These are phyloP conservation scores for Suhomyces kilbournensis DNA, from an alignment of 805 yeast genomes.

Conservation along the genomic window DNA sequence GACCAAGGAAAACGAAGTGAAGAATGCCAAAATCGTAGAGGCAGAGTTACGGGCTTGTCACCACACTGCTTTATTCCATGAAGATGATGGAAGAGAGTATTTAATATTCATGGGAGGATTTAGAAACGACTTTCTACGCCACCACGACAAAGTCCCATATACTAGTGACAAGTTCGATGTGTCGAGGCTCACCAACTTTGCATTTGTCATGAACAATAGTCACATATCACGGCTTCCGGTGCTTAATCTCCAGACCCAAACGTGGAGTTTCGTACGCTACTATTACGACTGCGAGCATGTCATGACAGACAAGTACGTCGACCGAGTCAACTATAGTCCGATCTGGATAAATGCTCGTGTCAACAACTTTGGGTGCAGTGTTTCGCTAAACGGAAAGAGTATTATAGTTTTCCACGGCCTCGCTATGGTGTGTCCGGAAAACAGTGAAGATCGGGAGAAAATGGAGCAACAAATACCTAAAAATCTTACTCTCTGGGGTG, in stretches of 20 bases:
- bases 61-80: conserved; percentile 34
- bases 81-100: conserved; percentile 31
- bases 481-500: conserved; percentile 31
- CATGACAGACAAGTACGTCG: conserved; percentile 20
- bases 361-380: conserved; percentile 28
- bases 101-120: conserved; percentile 41
- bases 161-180: conserved; percentile 34
- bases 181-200: conserved; percentile 28
- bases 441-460: conserved; percentile 21
- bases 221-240: conserved; percentile 32
- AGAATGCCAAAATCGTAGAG: conserved; percentile 27
- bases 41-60: conserved; percentile 44
- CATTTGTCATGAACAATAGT: conserved; percentile 24
- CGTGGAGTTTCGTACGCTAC: conserved; percentile 38
- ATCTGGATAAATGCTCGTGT: conserved; percentile 28
- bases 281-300: conserved; percentile 28
- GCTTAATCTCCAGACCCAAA: conserved; percentile 37
- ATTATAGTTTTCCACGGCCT: conserved; percentile 39
- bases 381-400: conserved; percentile 32
- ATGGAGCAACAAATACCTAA: conserved; percentile 17
- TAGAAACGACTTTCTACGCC: conserved; percentile 34
- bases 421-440: conserved; percentile 30
- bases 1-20: conserved; percentile 22
- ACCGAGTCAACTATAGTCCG: conserved; percentile 16
- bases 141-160: conserved; percentile 28